phyloP scores from a whole-genome alignment of 1,139 yeast genomes.

The Protomyces macrosporus region DNA sequence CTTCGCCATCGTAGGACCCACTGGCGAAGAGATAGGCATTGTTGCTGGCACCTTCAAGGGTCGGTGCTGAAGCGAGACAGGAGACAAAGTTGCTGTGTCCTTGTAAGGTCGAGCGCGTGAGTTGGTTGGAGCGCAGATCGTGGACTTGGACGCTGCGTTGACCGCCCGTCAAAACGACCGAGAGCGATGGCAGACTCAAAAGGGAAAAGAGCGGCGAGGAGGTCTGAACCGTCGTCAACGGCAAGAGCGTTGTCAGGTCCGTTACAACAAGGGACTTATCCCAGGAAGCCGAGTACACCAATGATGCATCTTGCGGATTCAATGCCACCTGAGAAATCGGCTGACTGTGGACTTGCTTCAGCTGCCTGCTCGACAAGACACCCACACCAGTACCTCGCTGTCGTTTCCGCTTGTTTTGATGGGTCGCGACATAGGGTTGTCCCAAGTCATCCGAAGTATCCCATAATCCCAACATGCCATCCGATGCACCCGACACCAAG shows the following conservation, averaged over 20 bases:
- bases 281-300: conserved; percentile 74
- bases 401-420: conserved; percentile 9
- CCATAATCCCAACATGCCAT: conserved; percentile 16
- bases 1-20: conserved; percentile 93
- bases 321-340: conserved; percentile 4
- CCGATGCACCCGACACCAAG: conserved; percentile 15
- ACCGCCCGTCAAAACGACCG: conserved; percentile 72
- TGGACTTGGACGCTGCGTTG: conserved; percentile 91
- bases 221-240: conserved; percentile 81
- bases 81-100: conserved; percentile 94
- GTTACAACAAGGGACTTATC: conserved; percentile 92
- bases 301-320: conserved; percentile 9
- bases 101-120: conserved; percentile 59
- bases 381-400: conserved; percentile 18
- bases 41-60: conserved; percentile 50
- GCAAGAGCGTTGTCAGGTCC: conserved; percentile 80
- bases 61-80: conserved; percentile 50
- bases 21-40: conserved; percentile 78
- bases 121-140: conserved; percentile 85
- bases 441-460: conserved; percentile 13
- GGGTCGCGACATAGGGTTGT: not conserved
- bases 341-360: conserved; percentile 6
- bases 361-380: conserved; percentile 13
- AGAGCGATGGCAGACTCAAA: conserved; percentile 57
- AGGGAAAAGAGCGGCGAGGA: conserved; percentile 80